phyloP scores from a whole-genome alignment of 768 basidiomycete genomes.

The Leucosporidium creatinivorum region DNA sequence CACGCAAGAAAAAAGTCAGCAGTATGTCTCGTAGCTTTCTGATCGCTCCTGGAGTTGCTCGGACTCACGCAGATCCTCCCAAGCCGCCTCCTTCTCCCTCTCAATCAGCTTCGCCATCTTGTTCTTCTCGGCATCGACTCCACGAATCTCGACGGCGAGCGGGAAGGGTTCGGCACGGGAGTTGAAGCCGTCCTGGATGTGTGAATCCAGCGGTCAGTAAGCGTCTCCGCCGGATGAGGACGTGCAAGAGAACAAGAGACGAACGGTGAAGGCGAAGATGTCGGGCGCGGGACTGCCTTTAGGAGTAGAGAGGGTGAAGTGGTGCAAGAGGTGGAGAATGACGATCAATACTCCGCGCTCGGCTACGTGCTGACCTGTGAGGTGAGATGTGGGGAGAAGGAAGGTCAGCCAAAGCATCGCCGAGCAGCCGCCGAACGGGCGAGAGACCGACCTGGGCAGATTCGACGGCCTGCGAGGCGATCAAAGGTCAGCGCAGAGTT shows the following conservation, averaged over 20 bases:
- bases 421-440: too few species aligned
- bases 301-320: constrained; percentile 2
- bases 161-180: not conserved
- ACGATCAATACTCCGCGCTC: not conserved
- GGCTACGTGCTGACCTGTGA: not conserved
- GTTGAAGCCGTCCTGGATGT: not conserved
- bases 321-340: not conserved
- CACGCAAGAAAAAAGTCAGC: too few species aligned
- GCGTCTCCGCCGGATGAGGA: not conserved
- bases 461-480: not conserved
- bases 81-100: not conserved
- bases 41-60: too few species aligned
- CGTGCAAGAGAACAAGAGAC: not conserved
- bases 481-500: not conserved
- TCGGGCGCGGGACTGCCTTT: not conserved
- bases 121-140: not conserved
- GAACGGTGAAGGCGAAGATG: constrained; percentile 9
- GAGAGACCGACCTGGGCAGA: not conserved
- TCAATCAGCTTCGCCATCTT: not conserved
- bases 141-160: not conserved
- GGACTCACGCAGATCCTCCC: not conserved
- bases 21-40: too few species aligned
- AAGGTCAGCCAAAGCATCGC: not conserved
- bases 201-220: not conserved
- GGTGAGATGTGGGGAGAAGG: not conserved